These are phyloP conservation scores for Rhododendron vialii DNA, from an alignment of 148 eudicot genomes.

Conservation along the genomic window DNA sequence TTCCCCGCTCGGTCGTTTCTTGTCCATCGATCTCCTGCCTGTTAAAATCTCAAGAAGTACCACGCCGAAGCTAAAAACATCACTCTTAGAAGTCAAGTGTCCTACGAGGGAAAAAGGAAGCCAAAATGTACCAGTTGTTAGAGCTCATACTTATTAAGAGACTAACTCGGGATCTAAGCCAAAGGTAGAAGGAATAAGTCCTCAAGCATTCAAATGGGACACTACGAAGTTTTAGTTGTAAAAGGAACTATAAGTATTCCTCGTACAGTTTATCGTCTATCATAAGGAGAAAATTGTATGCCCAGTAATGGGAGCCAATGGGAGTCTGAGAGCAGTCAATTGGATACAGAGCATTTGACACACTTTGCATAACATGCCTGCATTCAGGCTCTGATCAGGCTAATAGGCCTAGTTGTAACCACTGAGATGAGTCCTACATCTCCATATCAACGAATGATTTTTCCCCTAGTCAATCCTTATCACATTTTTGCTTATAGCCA, in stretches of 20 bases:
- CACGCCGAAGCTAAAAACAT: constrained; percentile 92
- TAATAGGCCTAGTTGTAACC: neutral
- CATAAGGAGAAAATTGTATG: neutral
- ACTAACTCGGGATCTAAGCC: neutral
- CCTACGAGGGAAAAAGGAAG: constrained; percentile 35
- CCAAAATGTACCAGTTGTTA: constrained; percentile 6
- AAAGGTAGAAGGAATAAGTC: neutral
- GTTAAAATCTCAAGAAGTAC: constrained; percentile 89
- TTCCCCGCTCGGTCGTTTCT: constrained; percentile 84
- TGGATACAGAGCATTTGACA: neutral
- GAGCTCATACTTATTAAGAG: neutral
- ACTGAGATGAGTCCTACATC: neutral
- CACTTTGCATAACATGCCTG: neutral
- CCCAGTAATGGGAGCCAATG: neutral
- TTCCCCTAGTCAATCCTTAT: neutral
- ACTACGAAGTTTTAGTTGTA: neutral
- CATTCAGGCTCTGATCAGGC: neutral
- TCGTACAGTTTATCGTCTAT: neutral
- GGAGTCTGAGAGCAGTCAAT: neutral
- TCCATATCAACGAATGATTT: neutral
- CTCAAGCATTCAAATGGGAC: neutral
- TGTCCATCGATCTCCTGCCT: constrained; percentile 91
- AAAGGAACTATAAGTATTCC: neutral
- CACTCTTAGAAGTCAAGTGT: constrained; percentile 93
- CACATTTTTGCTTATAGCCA: neutral